Percentiles rank a stretch among this genome's conserved stretches.
These are phyloP conservation scores for Solanum pimpinellifolium DNA, from an alignment of 257 asterid genomes.

Conservation along the genomic window DNA sequence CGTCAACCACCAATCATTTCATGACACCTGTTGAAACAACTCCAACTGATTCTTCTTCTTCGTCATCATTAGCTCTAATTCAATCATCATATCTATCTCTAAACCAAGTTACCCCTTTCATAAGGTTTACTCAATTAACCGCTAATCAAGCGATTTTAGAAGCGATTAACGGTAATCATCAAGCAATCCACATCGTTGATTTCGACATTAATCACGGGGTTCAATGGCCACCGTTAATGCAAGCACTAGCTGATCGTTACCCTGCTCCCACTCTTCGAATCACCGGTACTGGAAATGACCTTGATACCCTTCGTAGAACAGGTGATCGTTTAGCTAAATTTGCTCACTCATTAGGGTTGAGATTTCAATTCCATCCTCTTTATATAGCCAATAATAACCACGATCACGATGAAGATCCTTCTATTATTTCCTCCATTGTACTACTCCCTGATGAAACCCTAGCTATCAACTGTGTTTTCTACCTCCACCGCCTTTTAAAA, in stretches of 20 bases:
- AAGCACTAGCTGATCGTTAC: conserved; percentile 64
- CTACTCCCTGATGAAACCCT: conserved; percentile 64
- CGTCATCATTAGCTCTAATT: conserved; percentile 17
- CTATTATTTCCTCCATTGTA: conserved; percentile 17
- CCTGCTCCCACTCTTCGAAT: conserved; percentile 81
- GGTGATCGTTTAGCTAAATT: conserved; percentile 82
- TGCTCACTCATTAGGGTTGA: conserved; percentile 68
- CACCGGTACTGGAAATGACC: conserved; percentile 70
- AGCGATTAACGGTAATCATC: conserved; percentile 56
- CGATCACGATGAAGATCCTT: conserved; percentile 27
- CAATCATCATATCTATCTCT: conserved; percentile 73
- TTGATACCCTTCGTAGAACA: conserved; percentile 56
- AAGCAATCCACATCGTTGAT: conserved; percentile 72
- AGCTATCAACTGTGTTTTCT: conserved; percentile 78
- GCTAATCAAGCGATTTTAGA: conserved; percentile 93
- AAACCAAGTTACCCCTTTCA: conserved; percentile 74
- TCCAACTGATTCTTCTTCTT: conserved; percentile 6
- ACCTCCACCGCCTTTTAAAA: conserved; percentile 52
- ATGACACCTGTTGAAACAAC: neutral
- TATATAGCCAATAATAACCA: conserved; percentile 23
- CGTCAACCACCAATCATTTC: conserved; percentile 5
- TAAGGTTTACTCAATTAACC: conserved; percentile 76
- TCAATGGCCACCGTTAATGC: conserved; percentile 99
- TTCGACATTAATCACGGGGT: conserved; percentile 95
- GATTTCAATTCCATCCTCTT: conserved; percentile 78